Evolutionary conservation across 2,329 filamentous ascomycete genomes (phyloP), one percentile per base, ranked within the genome.

Genomic region (Botryotinia calthae): DNA sequence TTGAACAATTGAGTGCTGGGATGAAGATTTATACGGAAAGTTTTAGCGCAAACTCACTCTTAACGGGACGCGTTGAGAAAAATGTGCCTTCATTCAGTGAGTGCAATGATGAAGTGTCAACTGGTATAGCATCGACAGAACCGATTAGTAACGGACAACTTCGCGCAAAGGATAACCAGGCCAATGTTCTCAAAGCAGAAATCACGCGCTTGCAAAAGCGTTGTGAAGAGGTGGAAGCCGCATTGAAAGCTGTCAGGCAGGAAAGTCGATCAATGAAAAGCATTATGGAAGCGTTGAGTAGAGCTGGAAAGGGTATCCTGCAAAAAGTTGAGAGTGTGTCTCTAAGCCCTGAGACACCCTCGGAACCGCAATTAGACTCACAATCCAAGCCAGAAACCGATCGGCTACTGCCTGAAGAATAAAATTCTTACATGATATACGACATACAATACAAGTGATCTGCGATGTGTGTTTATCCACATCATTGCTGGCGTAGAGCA

Each of bases 231-330:
- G 74, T 77, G 34, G 79, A 80, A 71, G 70, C 72, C 42, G 72
- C 76, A 4, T 70, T 81, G 58, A 74, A 75, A 37, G 73, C 73
- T 14, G 75, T 81, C 6, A 65, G 74, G 63, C 75, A 78, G n/a
- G 77, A 80, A 14, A 77, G 75, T 65, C 75, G 74, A 18, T 77
- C 74, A 46, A 79, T 79, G 75, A 76, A 78, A 74, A 73, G 73
- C 40, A 74, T 79, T 28, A 58, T 79, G 25, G 74, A 77, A 67
- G 73, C 74, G 18, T 71, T 79, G 51, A 76, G 78, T 48, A 74
- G 72, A 72, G 75, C 77, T 20, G 74, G 66, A 64, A 73, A 70
- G 58, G 37, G 46, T 6, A 73, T 73, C 31, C 16, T 73, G 56
- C 65, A 70, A 63, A 68, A 59, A 44, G 34, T 70, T 48, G 66